Conservation (phyloP, 1,284 basidiomycete species). For the Cryptococcus sp. region DNA sequence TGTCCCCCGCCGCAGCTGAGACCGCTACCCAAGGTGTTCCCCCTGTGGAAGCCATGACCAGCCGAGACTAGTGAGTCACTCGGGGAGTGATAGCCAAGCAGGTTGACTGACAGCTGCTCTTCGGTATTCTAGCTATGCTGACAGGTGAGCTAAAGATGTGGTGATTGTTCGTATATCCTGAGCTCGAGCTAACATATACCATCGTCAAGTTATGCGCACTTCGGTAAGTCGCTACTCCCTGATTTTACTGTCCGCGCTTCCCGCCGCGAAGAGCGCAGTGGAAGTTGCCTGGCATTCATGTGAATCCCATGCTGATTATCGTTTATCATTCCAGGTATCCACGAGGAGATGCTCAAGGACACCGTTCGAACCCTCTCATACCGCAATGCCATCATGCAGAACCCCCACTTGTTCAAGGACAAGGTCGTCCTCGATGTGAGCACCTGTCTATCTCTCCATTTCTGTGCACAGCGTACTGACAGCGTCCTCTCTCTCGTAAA, state of each 20-base stretch:
- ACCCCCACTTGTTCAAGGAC: constrained; percentile 92
- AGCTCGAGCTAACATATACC: constrained; percentile 8
- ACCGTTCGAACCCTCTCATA: constrained; percentile 93
- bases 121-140: constrained; percentile 36
- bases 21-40: constrained; percentile 38
- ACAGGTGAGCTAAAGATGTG: constrained; percentile 30
- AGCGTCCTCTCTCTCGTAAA: constrained; percentile 9
- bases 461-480: background rate
- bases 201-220: constrained; percentile 79
- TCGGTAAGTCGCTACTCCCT: constrained; percentile 62
- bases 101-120: background rate
- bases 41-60: constrained; percentile 48
- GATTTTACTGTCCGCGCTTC: background rate
- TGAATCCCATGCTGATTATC: constrained; percentile 2
- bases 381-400: constrained; percentile 91
- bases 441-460: constrained; percentile 2
- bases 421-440: constrained; percentile 89
- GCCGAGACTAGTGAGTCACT: constrained; percentile 49
- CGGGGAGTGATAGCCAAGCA: background rate
- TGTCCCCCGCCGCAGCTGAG: background rate
- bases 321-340: constrained; percentile 66
- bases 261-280: too few species aligned
- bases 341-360: constrained; percentile 99
- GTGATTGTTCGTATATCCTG: constrained; percentile 46
- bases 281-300: background rate